A percentile compares a stretch with the other conserved stretches of the same genome.
These are phyloP conservation scores for Solanum chiquidenum DNA, from an alignment of 257 asterid genomes.

Conservation along the genomic window DNA sequence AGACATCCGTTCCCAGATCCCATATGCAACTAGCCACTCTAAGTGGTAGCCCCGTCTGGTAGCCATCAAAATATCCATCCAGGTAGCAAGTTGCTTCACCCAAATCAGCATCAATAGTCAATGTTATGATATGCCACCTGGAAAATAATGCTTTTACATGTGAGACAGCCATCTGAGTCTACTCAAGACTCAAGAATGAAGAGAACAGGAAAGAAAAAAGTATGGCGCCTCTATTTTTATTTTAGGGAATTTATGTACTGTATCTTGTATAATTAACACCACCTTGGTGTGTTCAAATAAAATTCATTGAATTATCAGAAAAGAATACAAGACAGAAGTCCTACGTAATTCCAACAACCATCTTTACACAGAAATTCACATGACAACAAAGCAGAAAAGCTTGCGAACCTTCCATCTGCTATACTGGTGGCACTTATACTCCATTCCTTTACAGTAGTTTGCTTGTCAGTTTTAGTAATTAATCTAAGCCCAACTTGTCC, in stretches of 20 bases:
- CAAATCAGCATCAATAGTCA: conserved; percentile 82
- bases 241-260: background rate
- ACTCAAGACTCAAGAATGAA: background rate
- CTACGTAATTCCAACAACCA: background rate
- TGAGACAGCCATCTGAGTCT: background rate
- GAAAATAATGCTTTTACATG: conserved; percentile 10
- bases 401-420: conserved; percentile 88
- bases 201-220: background rate
- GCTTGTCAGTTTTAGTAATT: conserved; percentile 90
- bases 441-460: conserved; percentile 89
- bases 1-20: conserved; percentile 88
- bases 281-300: background rate
- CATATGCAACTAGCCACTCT: conserved; percentile 62
- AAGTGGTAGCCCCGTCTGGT: conserved; percentile 83
- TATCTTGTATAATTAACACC: background rate
- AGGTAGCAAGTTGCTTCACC: conserved; percentile 96
- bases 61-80: conserved; percentile 92
- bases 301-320: background rate
- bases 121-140: conserved; percentile 94
- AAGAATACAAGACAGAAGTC: background rate
- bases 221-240: background rate
- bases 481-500: conserved; percentile 95
- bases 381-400: background rate
- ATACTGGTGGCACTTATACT: conserved; percentile 80
- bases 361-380: background rate